Percentiles rank a stretch among this genome's conserved stretches.
These are phyloP conservation scores for Neurospora pannonica DNA, from an alignment of 495 filamentous ascomycete species.

Conservation along the genomic window DNA sequence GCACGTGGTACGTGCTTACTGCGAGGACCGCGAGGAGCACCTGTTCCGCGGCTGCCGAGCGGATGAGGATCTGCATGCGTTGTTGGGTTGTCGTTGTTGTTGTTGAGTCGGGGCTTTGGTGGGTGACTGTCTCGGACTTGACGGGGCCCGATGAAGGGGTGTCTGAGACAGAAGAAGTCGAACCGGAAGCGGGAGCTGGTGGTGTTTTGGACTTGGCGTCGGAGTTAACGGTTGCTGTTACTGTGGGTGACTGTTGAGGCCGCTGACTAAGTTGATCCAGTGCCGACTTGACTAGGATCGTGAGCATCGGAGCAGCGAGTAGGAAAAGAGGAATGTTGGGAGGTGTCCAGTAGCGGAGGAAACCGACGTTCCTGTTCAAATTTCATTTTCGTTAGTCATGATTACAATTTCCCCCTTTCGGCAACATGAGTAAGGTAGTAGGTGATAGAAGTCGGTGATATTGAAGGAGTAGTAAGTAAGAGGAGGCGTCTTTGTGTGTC, in stretches of 20 bases:
- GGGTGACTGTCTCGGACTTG: not conserved
- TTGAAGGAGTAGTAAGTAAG: not conserved
- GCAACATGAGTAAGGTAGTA: not conserved
- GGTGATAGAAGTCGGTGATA: not conserved
- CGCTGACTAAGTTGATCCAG: constrained; percentile 30
- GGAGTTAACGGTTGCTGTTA: not conserved
- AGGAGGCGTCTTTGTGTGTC: not conserved
- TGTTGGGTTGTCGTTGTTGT: not conserved
- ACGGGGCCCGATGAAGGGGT: not conserved
- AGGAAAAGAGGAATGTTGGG: constrained; percentile 84
- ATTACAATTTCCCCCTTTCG: not conserved
- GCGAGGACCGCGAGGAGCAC: constrained; percentile 56
- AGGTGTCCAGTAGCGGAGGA: constrained; percentile 83
- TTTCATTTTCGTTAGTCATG: constrained; percentile 3
- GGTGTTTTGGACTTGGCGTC: not conserved
- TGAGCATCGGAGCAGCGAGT: constrained; percentile 69
- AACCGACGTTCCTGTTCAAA: constrained; percentile 63
- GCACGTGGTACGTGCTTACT: constrained; percentile 75
- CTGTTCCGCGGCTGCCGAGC: constrained; percentile 61
- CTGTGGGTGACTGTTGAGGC: constrained; percentile 1
- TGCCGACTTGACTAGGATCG: constrained; percentile 54
- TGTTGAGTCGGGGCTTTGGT: constrained; percentile 1
- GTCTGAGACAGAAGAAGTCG: not conserved
- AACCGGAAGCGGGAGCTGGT: not conserved
- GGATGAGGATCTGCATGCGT: constrained; percentile 24